Base-by-base conservation (phyloP, 164 flowering plant species). In the Akebia trifoliata region DNA sequence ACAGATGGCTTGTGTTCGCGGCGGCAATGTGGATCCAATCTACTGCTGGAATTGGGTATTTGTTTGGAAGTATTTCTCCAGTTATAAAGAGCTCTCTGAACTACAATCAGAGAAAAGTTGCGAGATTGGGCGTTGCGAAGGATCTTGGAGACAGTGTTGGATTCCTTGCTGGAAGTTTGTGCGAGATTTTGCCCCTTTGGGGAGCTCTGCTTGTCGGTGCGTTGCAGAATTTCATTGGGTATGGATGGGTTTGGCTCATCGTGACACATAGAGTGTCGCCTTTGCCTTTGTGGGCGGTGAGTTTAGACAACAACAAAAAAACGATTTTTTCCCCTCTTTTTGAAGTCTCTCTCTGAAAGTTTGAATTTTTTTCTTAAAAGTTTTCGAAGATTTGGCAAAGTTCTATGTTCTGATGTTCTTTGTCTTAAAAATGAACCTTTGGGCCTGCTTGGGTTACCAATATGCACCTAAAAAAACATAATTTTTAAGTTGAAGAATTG, bases 71-170 rank as follows among this genome's bases (percentile, higher is more conserved):
- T 70, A 80, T 90, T 22, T 94, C 99, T 2, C 99, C 99, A 0
- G 81, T 69, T 11, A 85, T 94, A 5, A 94, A 94, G 74, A 84
- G 79, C 65, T 69, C 81, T 7, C 55, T 94, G 67, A 65, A 60
- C 54, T 94, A 94, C 66, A 90, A 94, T 63, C 97, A 94, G 73
- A 72, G 57, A 50, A 89, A 90, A 78, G 30, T 94, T 50, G 87
- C 97, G 3, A 74, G 80, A 18, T 64, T 94, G 50, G 99, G 95
- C 11, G 90, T 94, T 40, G 97, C 96, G 7, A 94, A 94, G 67
- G 97, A 94, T 59, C 77, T 94, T n/a, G 99, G 99, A 0, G 99
- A 86, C 60, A 84, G 93, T 68, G 87, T 94, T 61, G 99, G 99
- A 8, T 84, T 94, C 55, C 68, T 88, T 28, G 85, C 96, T 31